Percentiles rank a stretch among this genome's conserved stretches.
phyloP scores from a whole-genome alignment of 352 stramenopile species.

The Globisporangium solare region DNA sequence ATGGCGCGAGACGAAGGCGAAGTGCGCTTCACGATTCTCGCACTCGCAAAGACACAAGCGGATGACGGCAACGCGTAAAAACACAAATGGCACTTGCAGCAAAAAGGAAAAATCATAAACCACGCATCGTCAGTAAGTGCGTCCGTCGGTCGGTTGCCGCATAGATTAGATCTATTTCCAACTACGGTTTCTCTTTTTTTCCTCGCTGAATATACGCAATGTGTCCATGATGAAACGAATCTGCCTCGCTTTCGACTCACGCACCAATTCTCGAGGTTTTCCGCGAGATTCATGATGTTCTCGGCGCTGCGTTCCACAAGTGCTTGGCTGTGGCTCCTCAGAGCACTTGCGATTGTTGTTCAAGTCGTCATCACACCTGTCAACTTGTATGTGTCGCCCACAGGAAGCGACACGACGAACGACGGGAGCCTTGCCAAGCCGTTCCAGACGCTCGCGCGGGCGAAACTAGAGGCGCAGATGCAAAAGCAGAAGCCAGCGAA shows the following conservation, averaged over 20 bases:
- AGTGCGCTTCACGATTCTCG: conserved; percentile 94
- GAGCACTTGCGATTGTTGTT: no score
- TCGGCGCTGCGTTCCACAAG: background rate
- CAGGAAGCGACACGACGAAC: conserved; percentile 29
- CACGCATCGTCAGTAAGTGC: no score
- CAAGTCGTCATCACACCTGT: background rate
- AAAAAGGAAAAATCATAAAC: background rate
- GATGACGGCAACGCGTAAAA: conserved; percentile 26
- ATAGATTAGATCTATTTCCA: no score
- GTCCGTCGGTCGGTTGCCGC: no score
- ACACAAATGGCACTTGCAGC: background rate
- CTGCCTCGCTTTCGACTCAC: no score
- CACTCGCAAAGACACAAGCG: conserved; percentile 71
- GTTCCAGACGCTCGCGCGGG: conserved; percentile 49
- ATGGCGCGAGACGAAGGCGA: conserved; percentile 94
- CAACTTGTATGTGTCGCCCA: conserved; percentile 45
- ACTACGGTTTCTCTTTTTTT: no score
- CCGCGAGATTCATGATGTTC: background rate
- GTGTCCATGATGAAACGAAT: no score
- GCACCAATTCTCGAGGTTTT: no score
- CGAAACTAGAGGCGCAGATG: conserved; percentile 30
- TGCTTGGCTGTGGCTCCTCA: no score
- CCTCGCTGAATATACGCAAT: no score
- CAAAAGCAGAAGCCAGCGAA: conserved; percentile 22
- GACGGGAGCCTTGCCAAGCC: conserved; percentile 42